phyloP scores from a whole-genome alignment of 768 basidiomycete species.

The Termitomyces sp. region DNA sequence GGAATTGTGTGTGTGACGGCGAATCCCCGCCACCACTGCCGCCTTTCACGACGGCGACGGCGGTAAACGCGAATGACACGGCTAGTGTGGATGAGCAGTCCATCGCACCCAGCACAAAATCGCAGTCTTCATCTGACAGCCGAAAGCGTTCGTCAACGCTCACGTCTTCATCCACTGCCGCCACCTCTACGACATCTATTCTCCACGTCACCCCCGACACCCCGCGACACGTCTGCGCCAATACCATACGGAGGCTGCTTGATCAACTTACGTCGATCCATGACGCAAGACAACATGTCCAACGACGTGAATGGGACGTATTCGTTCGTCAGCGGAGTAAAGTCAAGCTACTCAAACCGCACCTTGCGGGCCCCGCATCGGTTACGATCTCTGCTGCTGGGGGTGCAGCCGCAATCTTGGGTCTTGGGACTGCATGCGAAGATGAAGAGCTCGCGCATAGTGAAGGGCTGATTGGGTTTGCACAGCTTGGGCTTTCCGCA shows the following conservation, averaged over 20 bases:
- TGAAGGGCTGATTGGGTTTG: constrained; percentile 86
- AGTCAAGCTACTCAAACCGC: constrained; percentile 29
- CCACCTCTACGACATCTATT: constrained; percentile 42
- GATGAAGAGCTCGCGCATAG: constrained; percentile 76
- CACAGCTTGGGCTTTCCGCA: constrained; percentile 76
- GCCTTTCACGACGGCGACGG: constrained; percentile 6
- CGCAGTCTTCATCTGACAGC: constrained; percentile 46
- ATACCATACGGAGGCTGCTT: constrained; percentile 69
- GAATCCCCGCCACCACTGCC: constrained; percentile 11
- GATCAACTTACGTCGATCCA: constrained; percentile 77
- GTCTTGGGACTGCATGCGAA: constrained; percentile 55
- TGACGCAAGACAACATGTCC: constrained; percentile 65
- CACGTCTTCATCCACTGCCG: constrained; percentile 17
- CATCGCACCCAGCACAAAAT: constrained; percentile 31
- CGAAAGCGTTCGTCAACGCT: constrained; percentile 39
- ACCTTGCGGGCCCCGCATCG: constrained; percentile 12
- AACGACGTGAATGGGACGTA: constrained; percentile 80
- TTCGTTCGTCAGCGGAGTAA: constrained; percentile 72
- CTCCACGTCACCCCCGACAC: constrained; percentile 55
- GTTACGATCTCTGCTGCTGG: constrained; percentile 24
- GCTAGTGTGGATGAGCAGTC: constrained; percentile 17
- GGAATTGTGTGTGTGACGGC: constrained; percentile 38
- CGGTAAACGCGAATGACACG: neutral
- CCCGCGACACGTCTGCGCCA: constrained; percentile 70
- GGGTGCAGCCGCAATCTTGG: constrained; percentile 62